Base-by-base conservation (phyloP, 1,284 basidiomycete species). In the Farysia itapuensis region DNA sequence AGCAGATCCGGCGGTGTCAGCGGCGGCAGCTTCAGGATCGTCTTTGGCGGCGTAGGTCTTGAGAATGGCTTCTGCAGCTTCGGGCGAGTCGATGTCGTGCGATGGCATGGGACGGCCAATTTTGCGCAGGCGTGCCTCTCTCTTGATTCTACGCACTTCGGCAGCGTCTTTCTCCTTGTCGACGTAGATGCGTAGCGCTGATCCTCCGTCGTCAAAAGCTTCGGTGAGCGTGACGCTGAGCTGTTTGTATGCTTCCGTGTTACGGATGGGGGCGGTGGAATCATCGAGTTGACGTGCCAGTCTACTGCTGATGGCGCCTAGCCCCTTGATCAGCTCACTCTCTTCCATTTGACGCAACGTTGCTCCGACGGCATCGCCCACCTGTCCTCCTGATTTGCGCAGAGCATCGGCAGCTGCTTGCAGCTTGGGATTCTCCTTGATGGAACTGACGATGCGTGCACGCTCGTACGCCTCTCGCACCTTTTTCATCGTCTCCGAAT, bases 391-490 rank as follows among this genome's bases (percentile, higher is more conserved):
- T 13, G 86, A 84, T 76, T 88, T 89, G 72, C 84, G 86, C 46
- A 98, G 82, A 70, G 93, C 89, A 70, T 93, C 89, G 1, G 92
- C 93, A 0, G 93, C 94, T 0, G 88, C 88, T 45, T 88, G 84
- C 48, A 99, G 80, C 43, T 85, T 82, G 8, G 95, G 95, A 74
- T 99, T 99, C 79, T 96, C 90, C 81, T 96, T 90, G 58, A 99
- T 95, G 69, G 90, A 91, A 9, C 89, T 89, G 15, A 89, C 86
- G 64, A 96, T 92, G 79, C 93, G 84, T 11, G 91, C 89, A 53
- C 88, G 85, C 80, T 97, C 94, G 79, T 97, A 97, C 49, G 89
- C 86, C 37, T 89, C 90, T 72, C 84, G 82, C 12, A 91, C 90
- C 67, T 82, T 83, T 81, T 89, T 90, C 90, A 97, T 88, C n/a